A percentile compares a stretch with the other conserved stretches of the same genome.
Conservation (phyloP, 768 basidiomycete species). For the Suillus decipiens region DNA sequence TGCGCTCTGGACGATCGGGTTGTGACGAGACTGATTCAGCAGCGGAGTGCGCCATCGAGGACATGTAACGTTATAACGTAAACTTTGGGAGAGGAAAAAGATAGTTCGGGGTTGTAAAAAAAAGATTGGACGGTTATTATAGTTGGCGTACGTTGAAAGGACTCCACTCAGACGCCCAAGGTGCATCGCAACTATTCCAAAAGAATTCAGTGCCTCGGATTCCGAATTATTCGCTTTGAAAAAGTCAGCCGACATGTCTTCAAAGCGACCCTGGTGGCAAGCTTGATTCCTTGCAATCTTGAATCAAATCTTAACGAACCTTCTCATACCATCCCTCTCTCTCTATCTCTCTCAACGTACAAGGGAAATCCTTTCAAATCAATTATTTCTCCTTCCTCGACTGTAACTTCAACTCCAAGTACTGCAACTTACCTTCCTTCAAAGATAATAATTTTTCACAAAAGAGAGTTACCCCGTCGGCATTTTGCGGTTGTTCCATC, state of each 20-base stretch:
- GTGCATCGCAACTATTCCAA: conserved; percentile 19
- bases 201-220: conserved; percentile 39
- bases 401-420: background rate
- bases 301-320: conserved; percentile 34
- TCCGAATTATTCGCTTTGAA: conserved; percentile 53
- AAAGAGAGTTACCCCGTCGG: conserved; percentile 24
- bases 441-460: conserved; percentile 7
- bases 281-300: conserved; percentile 30
- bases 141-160: conserved; percentile 23
- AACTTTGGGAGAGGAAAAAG: conserved; percentile 40
- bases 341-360: too few relatives aligned
- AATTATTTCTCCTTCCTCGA: background rate
- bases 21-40: conserved; percentile 40
- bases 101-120: conserved; percentile 52
- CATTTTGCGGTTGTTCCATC: conserved; percentile 31
- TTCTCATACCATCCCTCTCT: background rate
- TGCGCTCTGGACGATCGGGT: conserved; percentile 74
- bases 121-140: conserved; percentile 37
- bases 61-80: conserved; percentile 55
- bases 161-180: conserved; percentile 28
- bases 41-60: conserved; percentile 58
- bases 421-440: background rate
- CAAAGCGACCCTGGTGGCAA: conserved; percentile 38
- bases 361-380: background rate
- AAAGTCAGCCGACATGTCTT: conserved; percentile 36